Base-by-base conservation (phyloP, 2,329 filamentous ascomycete species). In the Sporothrix pseudoabietina region DNA sequence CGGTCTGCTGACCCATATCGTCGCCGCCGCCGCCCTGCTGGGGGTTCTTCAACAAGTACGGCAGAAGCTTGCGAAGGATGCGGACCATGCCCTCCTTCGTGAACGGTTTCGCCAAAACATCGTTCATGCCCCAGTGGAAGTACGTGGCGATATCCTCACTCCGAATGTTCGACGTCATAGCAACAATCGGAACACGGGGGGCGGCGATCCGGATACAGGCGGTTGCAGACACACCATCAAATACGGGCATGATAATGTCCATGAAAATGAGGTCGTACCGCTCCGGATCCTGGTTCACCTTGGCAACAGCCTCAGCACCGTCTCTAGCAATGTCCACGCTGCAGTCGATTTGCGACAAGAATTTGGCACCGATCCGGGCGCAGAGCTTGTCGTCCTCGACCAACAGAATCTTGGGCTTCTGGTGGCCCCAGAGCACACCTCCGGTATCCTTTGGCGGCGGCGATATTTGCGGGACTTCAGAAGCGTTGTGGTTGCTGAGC, bases 101-200 rank as follows among this genome's bases (percentile, higher is more conserved):
- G 80, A 99, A 99, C 0, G 96, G 96, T 80, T 99, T 99, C 0
- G 96, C 95, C 74, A 99, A 84, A 22, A 99, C 95, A 79, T 97
- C 96, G 79, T 97, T 97, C 94, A 99, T 98, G 96, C 94, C 96
- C 83, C 97, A 94, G 78, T 95, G 91, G 84, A 98, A 98, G 80
- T 99, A 99, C 84, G 97, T 94, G 71, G 95, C 93, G 75, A 98
- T 97, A 80, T 99, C 96, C 78, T 98, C 95, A 75, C 94, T 94
- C 76, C 96, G 89, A 76, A 99, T 98, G 80, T 98, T 99, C 3
- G 95, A 98, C 3, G 96, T 99, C 96, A 99, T 98, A 65, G 96
- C 96, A 74, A 99, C 93, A 78, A 99, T 97, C 0, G 96, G 96
- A 26, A 92, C 90, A 6, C 90, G 89, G 52, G 90, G 89, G 76